Evolutionary conservation across 257 asterid species (phyloP), one percentile per base, ranked within the genome.

Genomic region (Gardenia jasminoides): DNA sequence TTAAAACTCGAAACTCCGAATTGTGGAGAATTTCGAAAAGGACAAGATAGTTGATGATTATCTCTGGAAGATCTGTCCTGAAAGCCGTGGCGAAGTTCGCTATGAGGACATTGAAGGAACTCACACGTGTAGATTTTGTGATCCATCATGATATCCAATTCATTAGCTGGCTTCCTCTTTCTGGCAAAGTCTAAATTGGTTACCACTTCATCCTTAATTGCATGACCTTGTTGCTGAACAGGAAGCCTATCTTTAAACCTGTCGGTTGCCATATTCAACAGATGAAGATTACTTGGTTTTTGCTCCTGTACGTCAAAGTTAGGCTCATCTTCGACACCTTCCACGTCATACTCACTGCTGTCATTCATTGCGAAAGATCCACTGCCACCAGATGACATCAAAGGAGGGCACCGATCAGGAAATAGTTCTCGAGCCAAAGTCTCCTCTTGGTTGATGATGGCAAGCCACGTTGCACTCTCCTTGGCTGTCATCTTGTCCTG

Each of bases 401-500:
- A 52, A 26, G 89, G 88, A 1, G 89, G 94, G 59, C 97, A 92
- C 28, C 77, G 81, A 22, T 92, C 88, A 2, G 98, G 98, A 79
- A 86, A 92, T 47, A 92, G 94, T 48, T 94, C 93, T 0, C 90
- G 85, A 17, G 97, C 97, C 86, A 91, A 52, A n/a, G 84, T 73
- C 74, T 93, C 98, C 86, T 93, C 98, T 79, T 89, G 97, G 78
- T 86, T 88, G 73, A 93, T 83, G 22, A 93, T 91, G 6, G 95
- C 92, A 31, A 92, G 86, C 98, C 98, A 93, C 56, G 96, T 93
- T 0, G 96, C 93, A 79, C 98, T 93, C 81, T 93, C 98, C 78
- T 92, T 91, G 31, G 97, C 98, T 0, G 97, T 91, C 98, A 94
- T 94, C 80, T 94, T 94, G 70, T 94, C 97, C 84, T 94, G 97